Percentiles rank a stretch among this genome's conserved stretches.
Evolutionary conservation across 495 filamentous ascomycete species (phyloP).

Genomic region (Amniculicola lignicola): DNA sequence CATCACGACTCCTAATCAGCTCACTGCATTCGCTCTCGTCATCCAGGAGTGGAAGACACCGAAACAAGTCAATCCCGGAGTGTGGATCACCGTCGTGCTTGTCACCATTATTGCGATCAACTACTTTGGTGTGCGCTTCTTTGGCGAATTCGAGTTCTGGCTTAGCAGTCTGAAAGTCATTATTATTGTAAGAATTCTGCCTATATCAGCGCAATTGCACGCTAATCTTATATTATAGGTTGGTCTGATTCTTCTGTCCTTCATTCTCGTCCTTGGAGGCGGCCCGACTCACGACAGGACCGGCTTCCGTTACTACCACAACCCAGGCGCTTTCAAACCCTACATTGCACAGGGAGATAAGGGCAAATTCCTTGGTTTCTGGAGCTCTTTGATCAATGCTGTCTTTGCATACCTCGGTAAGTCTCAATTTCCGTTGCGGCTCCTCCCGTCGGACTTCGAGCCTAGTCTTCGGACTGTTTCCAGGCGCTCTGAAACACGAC

Average conservation of each 20-base stretch:
- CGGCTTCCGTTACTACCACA: slow-evolving; percentile 46
- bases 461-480: too few species aligned
- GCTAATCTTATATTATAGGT: neutral
- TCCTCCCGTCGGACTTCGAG: too few species aligned
- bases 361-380: slow-evolving; percentile 32
- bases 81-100: slow-evolving; percentile 56
- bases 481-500: too few species aligned
- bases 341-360: slow-evolving; percentile 28
- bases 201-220: neutral
- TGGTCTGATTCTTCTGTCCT: slow-evolving; percentile 52
- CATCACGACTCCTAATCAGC: slow-evolving; percentile 73
- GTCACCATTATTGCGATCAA: slow-evolving; percentile 54
- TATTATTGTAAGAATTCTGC: slow-evolving; percentile 24
- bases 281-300: slow-evolving; percentile 66
- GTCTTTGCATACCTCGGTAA: slow-evolving; percentile 34
- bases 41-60: slow-evolving; percentile 66
- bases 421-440: neutral
- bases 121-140: slow-evolving; percentile 59
- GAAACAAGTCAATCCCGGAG: slow-evolving; percentile 60
- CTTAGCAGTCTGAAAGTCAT: slow-evolving; percentile 51
- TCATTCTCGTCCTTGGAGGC: slow-evolving; percentile 72
- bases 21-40: slow-evolving; percentile 70
- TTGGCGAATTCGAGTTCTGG: slow-evolving; percentile 83
- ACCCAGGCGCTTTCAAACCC: slow-evolving; percentile 36
- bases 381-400: slow-evolving; percentile 32